Conservation (phyloP, 2,329 filamentous ascomycete genomes). For the Rhynchosporium graminicola region DNA sequence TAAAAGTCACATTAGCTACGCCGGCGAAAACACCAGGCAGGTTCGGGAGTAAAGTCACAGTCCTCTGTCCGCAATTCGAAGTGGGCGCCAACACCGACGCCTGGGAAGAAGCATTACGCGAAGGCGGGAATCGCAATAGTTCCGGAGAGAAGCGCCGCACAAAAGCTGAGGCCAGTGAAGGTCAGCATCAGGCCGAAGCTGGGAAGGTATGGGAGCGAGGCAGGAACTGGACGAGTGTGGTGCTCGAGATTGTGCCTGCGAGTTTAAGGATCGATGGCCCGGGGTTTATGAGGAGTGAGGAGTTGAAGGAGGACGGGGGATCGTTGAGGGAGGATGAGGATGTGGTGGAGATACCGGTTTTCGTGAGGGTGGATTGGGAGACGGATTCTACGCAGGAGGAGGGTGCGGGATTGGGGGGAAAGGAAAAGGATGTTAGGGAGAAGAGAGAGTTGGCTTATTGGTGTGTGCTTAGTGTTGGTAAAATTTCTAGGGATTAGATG, state of each 20-base stretch:
- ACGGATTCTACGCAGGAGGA: constrained; percentile 64
- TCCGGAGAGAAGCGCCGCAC: constrained; percentile 44
- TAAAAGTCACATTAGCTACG: constrained; percentile 85
- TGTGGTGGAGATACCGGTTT: constrained; percentile 83
- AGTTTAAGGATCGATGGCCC: constrained; percentile 34
- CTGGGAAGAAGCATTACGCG: constrained; percentile 80
- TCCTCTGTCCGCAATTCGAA: constrained; percentile 92
- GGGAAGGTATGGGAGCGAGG: constrained; percentile 97
- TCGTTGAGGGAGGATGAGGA: constrained; percentile 61
- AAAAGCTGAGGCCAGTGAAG: constrained; percentile 41
- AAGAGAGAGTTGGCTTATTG: constrained; percentile 92
- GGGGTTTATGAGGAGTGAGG: constrained; percentile 38
- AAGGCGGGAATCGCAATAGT: constrained; percentile 42
- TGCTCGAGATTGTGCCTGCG: constrained; percentile 80
- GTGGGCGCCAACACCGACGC: constrained; percentile 93
- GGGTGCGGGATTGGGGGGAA: constrained; percentile 40
- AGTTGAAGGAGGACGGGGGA: constrained; percentile 45
- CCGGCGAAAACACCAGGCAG: constrained; percentile 76
- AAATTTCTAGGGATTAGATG: constrained; percentile 59
- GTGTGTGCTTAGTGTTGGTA: constrained; percentile 87
- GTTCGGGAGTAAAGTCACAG: constrained; percentile 78
- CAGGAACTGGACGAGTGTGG: constrained; percentile 91
- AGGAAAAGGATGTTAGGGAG: constrained; percentile 66
- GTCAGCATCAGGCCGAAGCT: constrained; percentile 66
- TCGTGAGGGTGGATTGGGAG: constrained; percentile 91